phyloP scores from a whole-genome alignment of 176 grass and related monocot species.

The Canna indica region DNA sequence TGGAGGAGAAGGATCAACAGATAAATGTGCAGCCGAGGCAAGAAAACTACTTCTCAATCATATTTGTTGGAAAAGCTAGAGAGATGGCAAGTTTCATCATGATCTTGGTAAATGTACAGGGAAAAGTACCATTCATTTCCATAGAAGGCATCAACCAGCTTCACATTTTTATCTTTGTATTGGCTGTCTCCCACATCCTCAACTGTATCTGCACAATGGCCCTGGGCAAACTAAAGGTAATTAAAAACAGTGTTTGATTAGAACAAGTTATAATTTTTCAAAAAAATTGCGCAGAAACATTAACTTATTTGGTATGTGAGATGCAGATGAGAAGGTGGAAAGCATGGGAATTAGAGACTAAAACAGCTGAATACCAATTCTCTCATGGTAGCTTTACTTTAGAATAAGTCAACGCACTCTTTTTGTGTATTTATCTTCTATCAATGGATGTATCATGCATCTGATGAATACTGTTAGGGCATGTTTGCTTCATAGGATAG shows the following conservation, averaged over 20 bases:
- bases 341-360: slow-evolving; percentile 10
- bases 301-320: not conserved
- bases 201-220: slow-evolving; percentile 10
- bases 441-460: not conserved
- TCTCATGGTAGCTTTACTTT: slow-evolving; percentile 1
- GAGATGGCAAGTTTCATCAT: not conserved
- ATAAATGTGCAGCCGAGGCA: not conserved
- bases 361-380: slow-evolving; percentile 20
- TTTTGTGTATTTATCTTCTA: not conserved
- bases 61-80: not conserved
- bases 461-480: not conserved
- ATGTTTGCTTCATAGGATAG: too few relatives aligned
- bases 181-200: slow-evolving; percentile 15
- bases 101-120: not conserved
- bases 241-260: not conserved
- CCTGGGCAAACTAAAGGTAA: slow-evolving; percentile 9
- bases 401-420: not conserved
- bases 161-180: slow-evolving; percentile 15
- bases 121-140: slow-evolving; percentile 8
- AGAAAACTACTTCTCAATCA: not conserved
- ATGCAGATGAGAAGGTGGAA: slow-evolving; percentile 22
- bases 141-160: slow-evolving; percentile 8
- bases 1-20: not conserved
- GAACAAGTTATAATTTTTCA: not conserved
- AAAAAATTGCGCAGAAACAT: not conserved